These are phyloP conservation scores for Globisporangium rhizosaccharum DNA, from an alignment of 352 stramenopile species.

Conservation along the genomic window DNA sequence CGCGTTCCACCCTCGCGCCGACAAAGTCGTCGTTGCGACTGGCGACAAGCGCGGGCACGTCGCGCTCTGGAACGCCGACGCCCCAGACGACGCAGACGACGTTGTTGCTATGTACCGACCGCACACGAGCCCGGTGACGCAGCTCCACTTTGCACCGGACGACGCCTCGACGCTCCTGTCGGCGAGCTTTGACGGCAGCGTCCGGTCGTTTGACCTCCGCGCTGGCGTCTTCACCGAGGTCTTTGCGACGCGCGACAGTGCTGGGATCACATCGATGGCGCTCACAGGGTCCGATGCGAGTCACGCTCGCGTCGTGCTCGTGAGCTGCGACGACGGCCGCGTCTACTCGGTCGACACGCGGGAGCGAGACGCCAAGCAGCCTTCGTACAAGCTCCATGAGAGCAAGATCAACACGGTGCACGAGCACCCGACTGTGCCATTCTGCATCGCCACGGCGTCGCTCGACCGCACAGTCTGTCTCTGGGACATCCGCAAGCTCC, in stretches of 20 bases:
- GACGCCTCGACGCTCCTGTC: slow-evolving; percentile 61
- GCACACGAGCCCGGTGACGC: slow-evolving; percentile 56
- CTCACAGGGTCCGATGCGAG: slow-evolving; percentile 2
- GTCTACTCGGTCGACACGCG: slow-evolving; percentile 55
- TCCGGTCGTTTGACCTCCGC: slow-evolving; percentile 64
- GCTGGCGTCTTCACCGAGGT: slow-evolving; percentile 47
- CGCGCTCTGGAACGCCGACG: slow-evolving; percentile 51
- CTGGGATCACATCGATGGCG: slow-evolving; percentile 59
- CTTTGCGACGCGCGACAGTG: slow-evolving; percentile 36
- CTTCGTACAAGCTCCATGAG: slow-evolving; percentile 55
- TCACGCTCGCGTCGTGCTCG: slow-evolving; percentile 23
- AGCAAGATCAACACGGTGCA: slow-evolving; percentile 88
- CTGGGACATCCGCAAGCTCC: slow-evolving; percentile 71
- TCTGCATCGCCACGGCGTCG: slow-evolving; percentile 72
- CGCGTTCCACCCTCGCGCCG: slow-evolving; percentile 59
- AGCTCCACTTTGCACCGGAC: slow-evolving; percentile 45
- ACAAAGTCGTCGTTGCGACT: slow-evolving; percentile 55
- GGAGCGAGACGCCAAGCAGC: slow-evolving; percentile 17
- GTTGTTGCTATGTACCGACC: slow-evolving; percentile 60
- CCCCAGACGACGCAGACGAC: slow-evolving; percentile 15
- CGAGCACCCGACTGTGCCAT: slow-evolving; percentile 48
- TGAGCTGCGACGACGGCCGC: slow-evolving; percentile 59
- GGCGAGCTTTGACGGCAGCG: slow-evolving; percentile 62
- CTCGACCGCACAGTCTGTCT: slow-evolving; percentile 76
- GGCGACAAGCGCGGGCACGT: slow-evolving; percentile 78